These are phyloP conservation scores for Kluyveromyces nonfermentans DNA, from an alignment of 805 yeast genomes.

Conservation along the genomic window DNA sequence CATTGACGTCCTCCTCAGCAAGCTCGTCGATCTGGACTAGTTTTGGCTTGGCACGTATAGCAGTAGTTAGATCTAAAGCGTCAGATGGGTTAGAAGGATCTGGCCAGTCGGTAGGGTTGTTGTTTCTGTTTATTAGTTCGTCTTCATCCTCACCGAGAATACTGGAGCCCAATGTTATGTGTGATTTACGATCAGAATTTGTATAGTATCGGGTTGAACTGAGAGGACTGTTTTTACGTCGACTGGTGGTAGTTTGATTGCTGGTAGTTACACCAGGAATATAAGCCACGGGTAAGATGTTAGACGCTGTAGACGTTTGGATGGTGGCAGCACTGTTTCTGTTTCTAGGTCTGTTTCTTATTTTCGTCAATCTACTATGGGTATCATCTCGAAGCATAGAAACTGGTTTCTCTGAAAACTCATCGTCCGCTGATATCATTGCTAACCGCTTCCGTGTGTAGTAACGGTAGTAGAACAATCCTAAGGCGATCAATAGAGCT, in stretches of 20 bases:
- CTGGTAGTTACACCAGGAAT: slow-evolving; percentile 85
- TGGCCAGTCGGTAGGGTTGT: slow-evolving; percentile 4
- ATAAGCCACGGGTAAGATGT: slow-evolving; percentile 84
- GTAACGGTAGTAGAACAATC: slow-evolving; percentile 35
- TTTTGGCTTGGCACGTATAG: slow-evolving; percentile 66
- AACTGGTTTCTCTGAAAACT: slow-evolving; percentile 1
- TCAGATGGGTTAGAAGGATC: slow-evolving; percentile 2
- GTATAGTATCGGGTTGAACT: slow-evolving; percentile 1
- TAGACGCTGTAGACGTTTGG: slow-evolving; percentile 64
- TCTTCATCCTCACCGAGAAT: slow-evolving; percentile 34
- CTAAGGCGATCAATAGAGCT: slow-evolving; percentile 26
- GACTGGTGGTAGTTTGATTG: slow-evolving; percentile 21
- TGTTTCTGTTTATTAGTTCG: slow-evolving; percentile 18
- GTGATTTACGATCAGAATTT: slow-evolving; percentile 23
- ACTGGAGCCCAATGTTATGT: slow-evolving; percentile 34
- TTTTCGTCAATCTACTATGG: not conserved
- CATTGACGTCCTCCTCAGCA: slow-evolving; percentile 13
- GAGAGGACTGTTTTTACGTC: slow-evolving; percentile 6
- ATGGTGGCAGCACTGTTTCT: slow-evolving; percentile 49
- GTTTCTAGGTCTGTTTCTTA: slow-evolving; percentile 25
- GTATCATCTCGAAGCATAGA: not conserved
- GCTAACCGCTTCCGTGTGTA: slow-evolving; percentile 32
- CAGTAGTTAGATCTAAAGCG: slow-evolving; percentile 40
- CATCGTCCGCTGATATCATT: slow-evolving; percentile 24
- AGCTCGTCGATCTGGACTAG: slow-evolving; percentile 36